phyloP scores from a whole-genome alignment of 2,329 filamentous ascomycete genomes.

The Domatiomyces globalis region DNA sequence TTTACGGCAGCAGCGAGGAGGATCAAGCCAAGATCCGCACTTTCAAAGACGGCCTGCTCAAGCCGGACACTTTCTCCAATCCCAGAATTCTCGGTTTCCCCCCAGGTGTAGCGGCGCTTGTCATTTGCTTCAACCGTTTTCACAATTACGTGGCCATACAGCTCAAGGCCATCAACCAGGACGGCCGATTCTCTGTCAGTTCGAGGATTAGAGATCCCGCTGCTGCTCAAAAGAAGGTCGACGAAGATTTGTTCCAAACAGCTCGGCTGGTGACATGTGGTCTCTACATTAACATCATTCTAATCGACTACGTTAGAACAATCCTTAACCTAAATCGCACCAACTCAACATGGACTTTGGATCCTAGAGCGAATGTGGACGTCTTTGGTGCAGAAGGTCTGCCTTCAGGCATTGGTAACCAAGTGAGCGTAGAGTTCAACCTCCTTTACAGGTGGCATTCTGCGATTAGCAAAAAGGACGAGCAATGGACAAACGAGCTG shows the following conservation, averaged over 20 bases:
- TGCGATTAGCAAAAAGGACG: constrained; percentile 59
- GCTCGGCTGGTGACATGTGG: constrained; percentile 30
- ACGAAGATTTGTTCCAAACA: constrained; percentile 44
- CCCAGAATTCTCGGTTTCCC: constrained; percentile 48
- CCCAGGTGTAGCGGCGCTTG: constrained; percentile 45
- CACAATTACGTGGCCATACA: constrained; percentile 52
- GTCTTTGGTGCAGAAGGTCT: constrained; percentile 35
- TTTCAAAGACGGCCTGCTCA: constrained; percentile 47
- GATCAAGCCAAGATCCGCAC: constrained; percentile 48
- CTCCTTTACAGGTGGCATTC: constrained; percentile 81
- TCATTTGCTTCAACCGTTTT: constrained; percentile 51
- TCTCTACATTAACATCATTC: constrained; percentile 19
- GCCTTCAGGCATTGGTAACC: constrained; percentile 62
- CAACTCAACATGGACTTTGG: constrained; percentile 18
- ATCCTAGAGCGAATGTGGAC: constrained; percentile 16
- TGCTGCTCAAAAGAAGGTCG: constrained; percentile 19
- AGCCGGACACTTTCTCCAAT: constrained; percentile 53
- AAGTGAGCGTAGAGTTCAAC: constrained; percentile 80
- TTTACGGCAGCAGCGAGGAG: constrained; percentile 50
- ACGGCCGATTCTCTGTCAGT: constrained; percentile 33
- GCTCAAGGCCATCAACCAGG: constrained; percentile 49
- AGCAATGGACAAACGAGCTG: constrained; percentile 63
- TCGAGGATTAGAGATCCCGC: background rate
- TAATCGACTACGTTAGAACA: constrained; percentile 19
- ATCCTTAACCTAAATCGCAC: constrained; percentile 20